Evolutionary conservation across 805 yeast genomes (phyloP), one percentile per base, ranked within the genome.

Genomic region (Jamesozyma hellenica): DNA sequence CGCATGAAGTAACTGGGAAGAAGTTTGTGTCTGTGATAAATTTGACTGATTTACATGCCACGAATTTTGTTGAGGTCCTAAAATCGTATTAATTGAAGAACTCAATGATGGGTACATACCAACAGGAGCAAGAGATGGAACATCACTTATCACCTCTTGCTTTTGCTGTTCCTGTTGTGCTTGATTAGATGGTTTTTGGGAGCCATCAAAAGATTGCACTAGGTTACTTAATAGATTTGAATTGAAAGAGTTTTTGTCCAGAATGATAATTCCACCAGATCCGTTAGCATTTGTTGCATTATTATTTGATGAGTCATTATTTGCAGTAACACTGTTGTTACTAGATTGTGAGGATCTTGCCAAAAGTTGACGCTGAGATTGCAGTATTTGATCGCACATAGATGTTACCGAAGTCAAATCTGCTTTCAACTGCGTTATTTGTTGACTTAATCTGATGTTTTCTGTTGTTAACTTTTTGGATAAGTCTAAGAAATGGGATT

Each of bases 381-480:
- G 50, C 34, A 56, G 42, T 28, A 58, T 49, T 40, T 59, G 58
- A 23, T 50, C 45, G 33, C 61, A 51, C 42, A 55, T 44, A 13
- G 49, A 42, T 17, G 48, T 51, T 25, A 58, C 48, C 9, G 50
- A 42, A 23, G 43, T 44, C n/a, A 59, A 31, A 19, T 59, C 63
- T 1, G 50, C 41, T 37, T 55, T 58, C 31, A 59, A 36, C 27
- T 49, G 49, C 3, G 50, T 44, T 13, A 59, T 46, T 39, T 59
- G 61, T 44, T 55, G 60, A 12, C 55, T 49, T 18, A 58, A 38
- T 31, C 58, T 44, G 12, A 54, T 46, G 42, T 58, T 58, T 41
- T 59, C 62, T 2, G 58, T 50, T 1, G 57, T 55, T 28, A 56
- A 46, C 29, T 54, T 48, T 38, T 50, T 48, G 4, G 62, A 56